Base-by-base conservation (phyloP, 2,329 filamentous ascomycete genomes). In the Epichloe amarillans region DNA sequence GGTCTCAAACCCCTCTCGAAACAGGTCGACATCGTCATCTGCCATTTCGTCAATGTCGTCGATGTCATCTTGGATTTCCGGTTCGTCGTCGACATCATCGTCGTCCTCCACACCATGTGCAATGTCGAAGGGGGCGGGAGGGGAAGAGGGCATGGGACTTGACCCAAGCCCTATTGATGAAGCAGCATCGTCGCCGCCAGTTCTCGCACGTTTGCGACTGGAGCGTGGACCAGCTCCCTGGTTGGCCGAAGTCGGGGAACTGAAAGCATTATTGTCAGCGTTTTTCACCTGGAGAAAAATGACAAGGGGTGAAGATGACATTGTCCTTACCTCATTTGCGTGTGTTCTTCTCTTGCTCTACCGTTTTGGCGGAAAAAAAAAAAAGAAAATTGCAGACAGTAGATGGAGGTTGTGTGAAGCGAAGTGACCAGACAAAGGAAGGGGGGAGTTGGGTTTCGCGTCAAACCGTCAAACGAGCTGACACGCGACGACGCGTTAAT, bases 181-280 rank as follows among this genome's bases (percentile, higher is more conserved):
- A 3, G 69, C 66, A 33, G 64, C 71, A 66, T 80, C 75, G 53
- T 73, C 74, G 45, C 69, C 75, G 49, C 67, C 70, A 15, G 69
- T 69, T 52, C 77, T 75, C 37, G 76, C 71, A 46, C 78, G 75
- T 63, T 82, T 81, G 58, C 77, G 75, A 61, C 65, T 74, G 44
- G 69, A 66, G 50, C 72, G 69, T 46, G 72, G 66, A 42, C 69
- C 74, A 26, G 76, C 66, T 49, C 88, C 87, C 58, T 88, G 82
- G 69, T 95, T 95, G 60, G 83, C 88, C 57, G 89, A 90, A 54
- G 84, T 82, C 74, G 86, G 84, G 66, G 88, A 94, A 74, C 87
- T 94, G 63, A 23, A 23, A 35, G 4, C 12, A 21, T 56, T 60
- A 40, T 58, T 21, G 41, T 44, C n/a, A 50, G 12, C 26, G 14